phyloP scores from a whole-genome alignment of 352 stramenopile genomes.

The Phytophthora pluvialis region DNA sequence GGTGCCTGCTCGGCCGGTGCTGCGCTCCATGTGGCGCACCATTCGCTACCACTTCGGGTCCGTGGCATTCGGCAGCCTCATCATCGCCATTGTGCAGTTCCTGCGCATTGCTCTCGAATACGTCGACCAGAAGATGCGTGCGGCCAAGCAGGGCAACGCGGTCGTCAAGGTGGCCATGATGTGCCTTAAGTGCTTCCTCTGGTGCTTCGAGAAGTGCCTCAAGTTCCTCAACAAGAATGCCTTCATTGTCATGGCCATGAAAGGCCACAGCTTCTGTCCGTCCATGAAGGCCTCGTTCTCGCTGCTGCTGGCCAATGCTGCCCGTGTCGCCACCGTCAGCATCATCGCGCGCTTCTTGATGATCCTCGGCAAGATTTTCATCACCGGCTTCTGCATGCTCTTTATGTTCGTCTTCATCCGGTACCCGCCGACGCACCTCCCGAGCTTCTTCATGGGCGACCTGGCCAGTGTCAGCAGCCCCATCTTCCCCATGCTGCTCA shows the following conservation, averaged over 20 bases:
- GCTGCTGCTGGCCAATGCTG: constrained; percentile 95
- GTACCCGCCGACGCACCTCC: constrained; percentile 55
- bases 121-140: constrained; percentile 77
- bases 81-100: constrained; percentile 89
- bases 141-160: constrained; percentile 67
- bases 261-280: constrained; percentile 84
- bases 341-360: constrained; percentile 88
- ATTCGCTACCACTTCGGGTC: constrained; percentile 85
- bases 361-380: constrained; percentile 89
- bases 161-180: constrained; percentile 80
- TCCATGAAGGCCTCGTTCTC: constrained; percentile 95
- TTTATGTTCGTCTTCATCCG: constrained; percentile 87
- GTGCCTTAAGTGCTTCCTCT: constrained; percentile 90
- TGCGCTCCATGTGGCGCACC: constrained; percentile 67
- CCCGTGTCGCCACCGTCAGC: constrained; percentile 87
- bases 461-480: constrained; percentile 67
- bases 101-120: constrained; percentile 79
- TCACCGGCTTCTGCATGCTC: constrained; percentile 78
- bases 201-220: constrained; percentile 91
- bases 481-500: constrained; percentile 84
- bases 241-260: constrained; percentile 92
- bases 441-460: constrained; percentile 81
- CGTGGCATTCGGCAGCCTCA: constrained; percentile 86
- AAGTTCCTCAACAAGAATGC: constrained; percentile 92
- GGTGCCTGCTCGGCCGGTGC: constrained; percentile 51